Percentiles rank a stretch among this genome's conserved stretches.
Conservation (phyloP, 106 monocot species). For the Dioscorea alata region DNA sequence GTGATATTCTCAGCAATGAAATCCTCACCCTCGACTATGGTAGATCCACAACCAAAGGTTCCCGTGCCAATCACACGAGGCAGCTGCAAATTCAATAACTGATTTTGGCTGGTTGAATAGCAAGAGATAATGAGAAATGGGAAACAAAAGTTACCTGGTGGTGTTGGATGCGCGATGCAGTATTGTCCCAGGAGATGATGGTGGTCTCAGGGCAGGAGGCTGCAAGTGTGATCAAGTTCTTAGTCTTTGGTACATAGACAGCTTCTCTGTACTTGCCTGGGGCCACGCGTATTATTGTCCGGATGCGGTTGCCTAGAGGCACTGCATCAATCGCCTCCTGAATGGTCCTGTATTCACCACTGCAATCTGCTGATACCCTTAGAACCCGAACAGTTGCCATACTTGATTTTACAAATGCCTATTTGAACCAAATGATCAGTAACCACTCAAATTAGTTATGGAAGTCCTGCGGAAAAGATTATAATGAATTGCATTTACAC, state of each 20-base stretch:
- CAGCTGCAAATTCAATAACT: constrained; percentile 6
- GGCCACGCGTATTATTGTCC: constrained; percentile 62
- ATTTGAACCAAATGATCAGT: too few species aligned
- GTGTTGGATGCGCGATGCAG: constrained; percentile 71
- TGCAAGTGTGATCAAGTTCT: constrained; percentile 82
- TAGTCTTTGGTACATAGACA: constrained; percentile 89
- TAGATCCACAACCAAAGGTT: constrained; percentile 81
- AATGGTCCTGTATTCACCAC: constrained; percentile 38
- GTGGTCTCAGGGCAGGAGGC: constrained; percentile 56
- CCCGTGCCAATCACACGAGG: constrained; percentile 80
- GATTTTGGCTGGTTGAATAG: constrained; percentile 2
- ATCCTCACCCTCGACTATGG: constrained; percentile 92
- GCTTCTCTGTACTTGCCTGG: constrained; percentile 75
- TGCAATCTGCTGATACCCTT: constrained; percentile 36
- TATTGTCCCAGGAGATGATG: constrained; percentile 86
- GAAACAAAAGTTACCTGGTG: constrained; percentile 49
- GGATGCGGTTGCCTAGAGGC: constrained; percentile 60
- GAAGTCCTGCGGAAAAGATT: too few species aligned
- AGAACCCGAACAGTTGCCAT: constrained; percentile 13
- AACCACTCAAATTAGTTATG: too few species aligned
- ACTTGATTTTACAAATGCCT: neutral
- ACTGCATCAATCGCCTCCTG: constrained; percentile 88
- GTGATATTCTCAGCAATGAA: constrained; percentile 95
- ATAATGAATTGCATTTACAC: too few species aligned
- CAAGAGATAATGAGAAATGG: neutral